These are phyloP conservation scores for Yarrowia bubula DNA, from an alignment of 805 yeast species.

Conservation along the genomic window DNA sequence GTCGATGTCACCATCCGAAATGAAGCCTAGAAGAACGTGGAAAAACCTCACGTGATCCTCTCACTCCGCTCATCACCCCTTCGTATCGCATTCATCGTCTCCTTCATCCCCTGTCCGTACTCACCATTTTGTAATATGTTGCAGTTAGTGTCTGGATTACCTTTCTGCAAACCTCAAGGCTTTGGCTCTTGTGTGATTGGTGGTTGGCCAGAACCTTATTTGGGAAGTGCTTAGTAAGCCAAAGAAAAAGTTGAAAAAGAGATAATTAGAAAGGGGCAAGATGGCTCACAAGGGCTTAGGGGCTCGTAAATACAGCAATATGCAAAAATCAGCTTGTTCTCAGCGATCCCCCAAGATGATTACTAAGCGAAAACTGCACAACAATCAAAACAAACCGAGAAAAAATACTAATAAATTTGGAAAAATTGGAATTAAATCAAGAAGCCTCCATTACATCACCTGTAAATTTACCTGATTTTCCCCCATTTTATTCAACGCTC, in stretches of 20 bases:
- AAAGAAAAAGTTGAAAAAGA: not conserved
- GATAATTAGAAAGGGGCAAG: no score
- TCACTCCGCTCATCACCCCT: not conserved
- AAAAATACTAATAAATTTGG: not conserved
- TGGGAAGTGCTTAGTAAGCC: not conserved
- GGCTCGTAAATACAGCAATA: no score
- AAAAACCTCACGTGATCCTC: not conserved
- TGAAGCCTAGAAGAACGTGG: not conserved
- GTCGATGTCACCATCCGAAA: not conserved
- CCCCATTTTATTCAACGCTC: no score
- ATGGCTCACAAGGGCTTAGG: no score
- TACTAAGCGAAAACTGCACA: no score
- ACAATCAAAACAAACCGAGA: not conserved
- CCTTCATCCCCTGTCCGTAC: not conserved
- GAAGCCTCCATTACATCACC: no score
- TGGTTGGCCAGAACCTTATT: slow-evolving; percentile 2
- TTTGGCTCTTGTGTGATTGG: slow-evolving; percentile 12
- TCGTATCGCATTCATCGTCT: no score
- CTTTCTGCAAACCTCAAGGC: slow-evolving; percentile 10
- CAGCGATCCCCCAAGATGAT: no score
- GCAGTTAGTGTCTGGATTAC: slow-evolving; percentile 18
- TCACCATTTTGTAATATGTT: slow-evolving; percentile 21
- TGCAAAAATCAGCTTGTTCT: no score
- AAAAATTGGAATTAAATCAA: not conserved
- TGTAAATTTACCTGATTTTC: no score